These are phyloP conservation scores for Malus hybrid DNA, from an alignment of 331 rosid genomes.

Conservation along the genomic window DNA sequence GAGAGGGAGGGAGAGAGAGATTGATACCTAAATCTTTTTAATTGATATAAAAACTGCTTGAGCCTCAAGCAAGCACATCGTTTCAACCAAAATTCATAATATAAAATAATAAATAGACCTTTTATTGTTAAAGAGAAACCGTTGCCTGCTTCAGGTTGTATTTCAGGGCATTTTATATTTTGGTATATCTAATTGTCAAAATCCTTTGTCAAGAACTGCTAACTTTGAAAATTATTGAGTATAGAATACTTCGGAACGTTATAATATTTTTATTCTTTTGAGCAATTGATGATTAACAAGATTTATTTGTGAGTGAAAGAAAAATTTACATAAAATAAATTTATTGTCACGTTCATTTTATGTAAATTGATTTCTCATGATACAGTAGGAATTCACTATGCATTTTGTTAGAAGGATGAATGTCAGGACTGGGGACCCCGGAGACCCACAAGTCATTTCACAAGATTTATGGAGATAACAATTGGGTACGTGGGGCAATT, in stretches of 20 bases:
- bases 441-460: not conserved
- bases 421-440: not conserved
- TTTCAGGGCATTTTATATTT: too few relatives aligned
- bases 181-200: too few relatives aligned
- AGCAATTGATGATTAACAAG: not conserved
- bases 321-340: not conserved
- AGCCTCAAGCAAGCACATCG: constrained; percentile 27
- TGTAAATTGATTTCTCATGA: too few relatives aligned
- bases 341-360: not conserved
- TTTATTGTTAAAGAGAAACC: not conserved
- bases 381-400: not conserved
- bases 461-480: not conserved
- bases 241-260: too few relatives aligned
- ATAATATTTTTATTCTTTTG: too few relatives aligned
- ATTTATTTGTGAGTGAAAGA: too few relatives aligned
- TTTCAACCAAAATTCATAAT: not conserved
- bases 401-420: not conserved
- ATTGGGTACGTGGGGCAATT: not conserved
- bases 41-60: constrained; percentile 13
- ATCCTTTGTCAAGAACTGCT: too few relatives aligned
- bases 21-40: not conserved
- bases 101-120: not conserved
- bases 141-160: not conserved
- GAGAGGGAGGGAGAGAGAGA: not conserved
- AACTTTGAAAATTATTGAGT: not conserved